Evolutionary conservation across 1,139 yeast genomes (phyloP), one percentile per base, ranked within the genome.

Genomic region (Candida sanyaensis): DNA sequence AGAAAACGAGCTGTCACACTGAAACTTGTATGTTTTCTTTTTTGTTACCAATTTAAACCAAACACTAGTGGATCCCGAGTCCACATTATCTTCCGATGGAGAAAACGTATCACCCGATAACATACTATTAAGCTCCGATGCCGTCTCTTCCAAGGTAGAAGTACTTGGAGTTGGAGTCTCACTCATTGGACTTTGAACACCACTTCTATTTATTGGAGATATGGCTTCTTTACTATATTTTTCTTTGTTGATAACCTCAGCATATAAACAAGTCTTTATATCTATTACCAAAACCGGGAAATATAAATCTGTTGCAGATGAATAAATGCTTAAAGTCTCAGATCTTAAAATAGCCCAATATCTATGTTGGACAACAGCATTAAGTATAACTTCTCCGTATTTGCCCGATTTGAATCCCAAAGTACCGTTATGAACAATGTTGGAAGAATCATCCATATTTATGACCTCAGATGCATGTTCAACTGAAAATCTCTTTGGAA

Each of bases 311-410:
- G 90, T 84, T 1, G 96, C 80, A 5, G 82, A 81, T 8, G 80
- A 69, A 63, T 87, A 91, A 43, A 89, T 76, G 3, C 89, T 77
- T 23, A 92, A 72, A 0, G 92, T 80, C 46, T 85, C 85, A 38
- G 84, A 82, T 53, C 88, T 73, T 50, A 92, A 69, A 2, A 90
- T 79, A 11, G 91, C 90, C 97, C 97, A 93, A 61, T 78, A 86
- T 30, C 66, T 55, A 45, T 68, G 69, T 3, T 77, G 71, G 6
- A 70, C 52, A 1, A 70, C 69, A 1, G 75, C 58, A 6, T 66
- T 59, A 43, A 75, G 65, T n/a, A 66, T 58, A 1, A 74, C 52
- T 47, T 75, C 78, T 2, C 75, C 77, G 49, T 68, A 73, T 43
- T 69, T 69, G 6, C 72, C 73, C 2, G 73, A 82, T 39, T 82